Base-by-base conservation (phyloP, 192 early-diverging fungal genomes). In the Fimicolochytrium jonesii region DNA sequence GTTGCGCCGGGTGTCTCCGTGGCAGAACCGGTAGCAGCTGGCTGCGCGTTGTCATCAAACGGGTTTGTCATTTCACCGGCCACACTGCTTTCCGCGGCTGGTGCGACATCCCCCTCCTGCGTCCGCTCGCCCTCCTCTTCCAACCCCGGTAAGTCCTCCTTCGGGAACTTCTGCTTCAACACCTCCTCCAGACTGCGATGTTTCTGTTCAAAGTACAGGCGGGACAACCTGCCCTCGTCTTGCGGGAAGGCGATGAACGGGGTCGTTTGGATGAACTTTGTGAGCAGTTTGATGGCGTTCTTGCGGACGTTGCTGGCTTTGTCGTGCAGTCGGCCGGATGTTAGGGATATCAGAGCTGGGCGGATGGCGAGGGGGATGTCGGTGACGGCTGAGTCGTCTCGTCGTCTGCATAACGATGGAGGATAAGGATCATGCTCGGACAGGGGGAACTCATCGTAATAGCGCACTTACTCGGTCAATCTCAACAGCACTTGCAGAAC, bases 251-350 rank as follows among this genome's bases (percentile, higher is more conserved):
- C 68, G 10, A 84, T 81, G 67, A 90, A 99, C 20, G 95, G 97
- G 30, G 92, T 93, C 0, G 91, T 90, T 32, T 88, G 75, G 22
- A 99, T 83, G 55, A 95, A 77, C 20, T 83, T 72, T 4, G 88
- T 81, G 25, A 99, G 66, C 0, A 90, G 80, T 58, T 91, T 91
- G 47, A 98, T 88, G 0, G 97, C 91, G 59, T 92, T 86, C 62
- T 89, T 94, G 31, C 97, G 86, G 2, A 97, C 92, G 44, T 78
- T 83, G 56, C 86, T 87, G 36, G 88, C 88, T 70, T 96, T 98
- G 72, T 99, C 97, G 35, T 91, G 83, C 25, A 98, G 74, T 31
- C 92, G 79, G 22, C 87, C 85, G 32, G 89, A 81, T 3, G 89
- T 84, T 26, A 94, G 64, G 13, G 77, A 64, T 2, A 90, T 73